Evolutionary conservation across 805 yeast species (phyloP), one percentile per base, ranked within the genome.

Genomic region (Starmerella sp.): DNA sequence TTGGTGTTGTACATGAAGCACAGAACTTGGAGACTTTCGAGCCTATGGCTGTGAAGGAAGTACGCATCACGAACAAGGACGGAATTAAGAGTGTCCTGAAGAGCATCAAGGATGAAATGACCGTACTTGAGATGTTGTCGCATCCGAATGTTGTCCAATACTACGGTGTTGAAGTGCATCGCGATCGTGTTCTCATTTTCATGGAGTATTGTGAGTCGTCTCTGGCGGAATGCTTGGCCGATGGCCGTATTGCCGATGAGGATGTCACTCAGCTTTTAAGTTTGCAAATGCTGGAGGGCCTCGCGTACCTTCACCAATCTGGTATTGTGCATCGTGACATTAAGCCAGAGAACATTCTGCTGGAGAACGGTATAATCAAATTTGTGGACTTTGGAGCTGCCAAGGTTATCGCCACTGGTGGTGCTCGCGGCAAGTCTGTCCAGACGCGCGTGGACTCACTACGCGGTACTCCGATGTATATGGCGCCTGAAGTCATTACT

Each of bases 131-230:
- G 71, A 86, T 89, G 84, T 74, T 93, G 57, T 85, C 89, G 58
- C 98, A 93, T 70, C 97, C 97, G 9, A 93, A 93, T 66, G 85
- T 93, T 62, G 97, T 93, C 6, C 96, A 90, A 67, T 93, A 91
- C 67, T 90, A 81, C 65, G 98, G 98, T 51, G 96, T 93, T 38
- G 97, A 93, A 68, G 97, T 93, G 6, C 97, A 93, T 69, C 78
- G 97, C 53, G 97, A 93, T 68, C 81, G 86, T 60, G 97, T 93
- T 15, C 90, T 88, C 67, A 83, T 93, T 35, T 93, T 93, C 68
- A 93, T 93, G 98, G 98, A 93, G 70, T 90, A 79, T 70, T 93
- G 98, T 73, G 95, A 90, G 63, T 97, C 97, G 1, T 90, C 97
- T 0, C 48, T 93, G 55, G 88, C 96, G 0, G 80, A 86, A 6